A percentile compares a stretch with the other conserved stretches of the same genome.
phyloP scores from a whole-genome alignment of 805 yeast species.

The Cyberlindnera samutprakarnensis region DNA sequence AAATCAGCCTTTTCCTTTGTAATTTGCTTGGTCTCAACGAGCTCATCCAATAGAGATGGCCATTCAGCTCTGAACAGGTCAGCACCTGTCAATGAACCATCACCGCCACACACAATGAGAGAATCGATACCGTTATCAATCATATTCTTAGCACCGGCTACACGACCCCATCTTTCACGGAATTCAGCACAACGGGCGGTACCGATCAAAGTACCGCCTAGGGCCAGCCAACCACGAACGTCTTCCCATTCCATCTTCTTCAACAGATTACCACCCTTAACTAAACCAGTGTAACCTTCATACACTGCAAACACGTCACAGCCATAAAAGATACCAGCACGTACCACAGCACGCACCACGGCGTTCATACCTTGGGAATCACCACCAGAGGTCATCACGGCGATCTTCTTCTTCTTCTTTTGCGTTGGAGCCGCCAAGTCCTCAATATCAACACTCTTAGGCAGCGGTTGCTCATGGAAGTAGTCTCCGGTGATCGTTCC shows the following conservation, averaged over 20 bases:
- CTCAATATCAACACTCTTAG: neutral
- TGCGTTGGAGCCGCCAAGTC: slow-evolving; percentile 2
- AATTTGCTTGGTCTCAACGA: slow-evolving; percentile 47
- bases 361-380: slow-evolving; percentile 99
- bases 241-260: slow-evolving; percentile 85
- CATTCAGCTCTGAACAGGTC: slow-evolving; percentile 91
- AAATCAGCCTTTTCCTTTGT: slow-evolving; percentile 51
- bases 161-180: slow-evolving; percentile 78
- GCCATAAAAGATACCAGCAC: slow-evolving; percentile 80
- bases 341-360: slow-evolving; percentile 88
- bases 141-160: slow-evolving; percentile 76
- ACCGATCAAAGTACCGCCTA: slow-evolving; percentile 95
- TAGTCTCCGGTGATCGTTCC: slow-evolving; percentile 7
- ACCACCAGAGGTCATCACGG: slow-evolving; percentile 98
- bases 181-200: slow-evolving; percentile 90
- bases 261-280: slow-evolving; percentile 74
- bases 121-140: slow-evolving; percentile 89
- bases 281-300: slow-evolving; percentile 94
- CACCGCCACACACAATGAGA: slow-evolving; percentile 95
- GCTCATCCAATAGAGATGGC: slow-evolving; percentile 80
- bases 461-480: slow-evolving; percentile 9
- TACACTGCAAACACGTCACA: slow-evolving; percentile 89
- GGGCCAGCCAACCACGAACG: slow-evolving; percentile 86
- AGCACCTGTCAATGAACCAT: slow-evolving; percentile 97
- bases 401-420: slow-evolving; percentile 60